Evolutionary conservation across 768 basidiomycete species (phyloP), one percentile per base, ranked within the genome.

Genomic region (Boletus speciosus): DNA sequence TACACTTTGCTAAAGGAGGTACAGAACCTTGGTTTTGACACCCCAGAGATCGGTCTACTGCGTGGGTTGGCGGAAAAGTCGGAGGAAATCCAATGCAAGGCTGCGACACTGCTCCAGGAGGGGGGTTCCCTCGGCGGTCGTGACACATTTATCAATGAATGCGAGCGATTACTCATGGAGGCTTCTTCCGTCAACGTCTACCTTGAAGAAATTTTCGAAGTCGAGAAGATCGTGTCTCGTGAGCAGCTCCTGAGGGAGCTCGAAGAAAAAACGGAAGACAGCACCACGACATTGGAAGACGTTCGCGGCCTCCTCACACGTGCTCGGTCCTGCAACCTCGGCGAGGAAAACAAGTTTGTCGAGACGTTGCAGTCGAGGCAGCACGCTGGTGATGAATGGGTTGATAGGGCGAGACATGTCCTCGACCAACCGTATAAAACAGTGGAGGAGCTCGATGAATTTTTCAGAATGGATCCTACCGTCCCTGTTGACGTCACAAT

Each of bases 111-210:
- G 10, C 78, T 92, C 45, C 66, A 70, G 40, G 67, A 78, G 1
- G 73, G 74, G 1, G 65, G 70, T 10, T 55, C 66, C 7, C 75
- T 76, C 35, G 70, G 75, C 11, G 77, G 82, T 46, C 81, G 82
- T 64, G 73, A 82, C 40, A 72, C 76, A 16, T 86, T 80, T 62
- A 72, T 91, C 52, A 74, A 79, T 51, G 84, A 88, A 41, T 91
- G 90, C 70, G 86, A 86, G 58, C 81, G 79, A 36, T 73, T 93
- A 3, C 77, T 92, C 51, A 66, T 83, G 48, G 79, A 88, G 27
- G 85, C 84, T 2, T 84, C 84, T 3, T 85, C 88, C 9, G 70
- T 95, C 50, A 93, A 93, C 60, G 86, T 96, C n/a, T 78, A 84
- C 47, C 75, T 96, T 19, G 88, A 92, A 14, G 91, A 94, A 67